Percentiles rank a stretch among this genome's conserved stretches.
phyloP scores from a whole-genome alignment of 2,329 filamentous ascomycete species.

The Pleurostoma richardsiae region DNA sequence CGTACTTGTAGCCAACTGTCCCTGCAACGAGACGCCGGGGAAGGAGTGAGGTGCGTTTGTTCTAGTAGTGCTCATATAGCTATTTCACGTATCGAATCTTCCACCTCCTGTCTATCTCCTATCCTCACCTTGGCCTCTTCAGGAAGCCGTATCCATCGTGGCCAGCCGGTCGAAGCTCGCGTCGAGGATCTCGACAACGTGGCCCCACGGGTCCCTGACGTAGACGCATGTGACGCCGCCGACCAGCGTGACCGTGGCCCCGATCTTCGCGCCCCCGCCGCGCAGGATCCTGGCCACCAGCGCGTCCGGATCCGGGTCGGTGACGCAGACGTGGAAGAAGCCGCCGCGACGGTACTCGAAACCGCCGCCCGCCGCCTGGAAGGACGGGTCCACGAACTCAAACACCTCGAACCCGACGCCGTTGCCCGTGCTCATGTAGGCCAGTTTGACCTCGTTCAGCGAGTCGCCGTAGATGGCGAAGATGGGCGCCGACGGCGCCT shows the following conservation, averaged over 20 bases:
- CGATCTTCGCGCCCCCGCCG: constrained; percentile 20
- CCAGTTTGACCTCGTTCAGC: constrained; percentile 20
- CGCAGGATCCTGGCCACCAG: constrained; percentile 16
- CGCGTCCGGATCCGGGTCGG: constrained; percentile 20
- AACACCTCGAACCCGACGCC: constrained; percentile 26
- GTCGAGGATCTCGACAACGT: constrained; percentile 1
- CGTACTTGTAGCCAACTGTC: too few relatives aligned
- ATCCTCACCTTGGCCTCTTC: too few relatives aligned
- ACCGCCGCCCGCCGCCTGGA: constrained; percentile 3
- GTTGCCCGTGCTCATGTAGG: constrained; percentile 22
- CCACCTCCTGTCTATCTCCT: too few relatives aligned
- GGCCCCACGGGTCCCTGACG: constrained; percentile 1
- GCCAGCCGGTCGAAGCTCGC: neutral
- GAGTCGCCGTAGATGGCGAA: constrained; percentile 21
- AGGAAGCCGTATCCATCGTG: too few relatives aligned
- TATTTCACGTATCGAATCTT: too few relatives aligned
- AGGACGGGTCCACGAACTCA: constrained; percentile 20
- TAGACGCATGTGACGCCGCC: neutral
- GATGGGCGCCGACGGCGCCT: constrained; percentile 17
- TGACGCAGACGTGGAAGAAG: constrained; percentile 27
- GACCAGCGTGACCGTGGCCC: constrained; percentile 2
- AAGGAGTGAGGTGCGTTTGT: too few relatives aligned
- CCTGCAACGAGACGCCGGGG: too few relatives aligned
- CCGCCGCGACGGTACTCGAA: constrained; percentile 18
- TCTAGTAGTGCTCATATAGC: too few relatives aligned